phyloP scores from a whole-genome alignment of 345 rosid species.

The Rubroshorea leprosula region DNA sequence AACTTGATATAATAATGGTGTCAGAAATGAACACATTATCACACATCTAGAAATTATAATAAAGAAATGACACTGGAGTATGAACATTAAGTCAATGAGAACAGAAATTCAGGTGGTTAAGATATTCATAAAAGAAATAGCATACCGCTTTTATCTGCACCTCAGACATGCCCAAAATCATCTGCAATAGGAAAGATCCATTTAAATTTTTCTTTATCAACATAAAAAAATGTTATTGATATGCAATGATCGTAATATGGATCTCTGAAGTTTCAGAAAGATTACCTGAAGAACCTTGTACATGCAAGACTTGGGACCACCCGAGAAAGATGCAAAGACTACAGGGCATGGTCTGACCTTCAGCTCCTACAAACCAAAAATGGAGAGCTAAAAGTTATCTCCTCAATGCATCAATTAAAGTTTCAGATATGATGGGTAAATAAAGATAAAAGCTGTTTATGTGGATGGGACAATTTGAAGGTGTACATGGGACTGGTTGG shows the following conservation, averaged over 20 bases:
- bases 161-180: constrained; percentile 57
- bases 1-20: not conserved
- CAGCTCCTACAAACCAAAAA: constrained; percentile 46
- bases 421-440: not conserved
- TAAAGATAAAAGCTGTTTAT: too few relatives aligned
- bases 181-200: constrained; percentile 42
- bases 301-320: constrained; percentile 92
- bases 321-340: constrained; percentile 82
- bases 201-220: not conserved
- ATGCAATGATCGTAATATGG: not conserved
- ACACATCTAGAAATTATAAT: not conserved
- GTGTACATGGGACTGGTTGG: too few relatives aligned
- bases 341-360: constrained; percentile 68
- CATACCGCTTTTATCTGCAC: constrained; percentile 45
- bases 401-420: constrained; percentile 6
- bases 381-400: constrained; percentile 5
- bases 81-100: not conserved
- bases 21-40: not conserved
- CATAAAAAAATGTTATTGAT: constrained; percentile 5
- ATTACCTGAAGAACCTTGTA: constrained; percentile 87
- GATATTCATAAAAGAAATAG: not conserved
- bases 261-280: not conserved
- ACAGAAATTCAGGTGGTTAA: not conserved
- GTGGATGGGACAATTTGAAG: not conserved
- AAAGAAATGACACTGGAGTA: not conserved